Conservation (phyloP, 495 filamentous ascomycete species). For the Bacidia gigantensis region DNA sequence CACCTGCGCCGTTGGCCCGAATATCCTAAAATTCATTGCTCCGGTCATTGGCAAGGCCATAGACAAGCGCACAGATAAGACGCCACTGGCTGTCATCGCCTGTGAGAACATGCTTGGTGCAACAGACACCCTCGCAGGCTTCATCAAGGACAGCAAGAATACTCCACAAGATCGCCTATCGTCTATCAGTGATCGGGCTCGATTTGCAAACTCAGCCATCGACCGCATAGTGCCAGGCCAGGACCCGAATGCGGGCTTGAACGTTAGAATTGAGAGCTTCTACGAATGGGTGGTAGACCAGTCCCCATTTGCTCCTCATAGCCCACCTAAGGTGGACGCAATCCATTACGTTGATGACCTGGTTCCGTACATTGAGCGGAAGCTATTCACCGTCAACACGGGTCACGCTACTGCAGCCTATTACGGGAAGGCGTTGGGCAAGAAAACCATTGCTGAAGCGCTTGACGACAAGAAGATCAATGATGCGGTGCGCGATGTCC, state of each 20-base stretch:
- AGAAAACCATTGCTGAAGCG: constrained; percentile 76
- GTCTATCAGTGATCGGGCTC: constrained; percentile 49
- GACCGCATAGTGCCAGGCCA: constrained; percentile 93
- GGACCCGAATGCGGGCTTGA: constrained; percentile 59
- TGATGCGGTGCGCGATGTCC: constrained; percentile 55
- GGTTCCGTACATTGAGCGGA: constrained; percentile 92
- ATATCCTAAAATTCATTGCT: constrained; percentile 90
- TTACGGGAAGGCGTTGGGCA: constrained; percentile 72
- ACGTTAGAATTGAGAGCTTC: constrained; percentile 94
- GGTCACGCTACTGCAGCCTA: constrained; percentile 95
- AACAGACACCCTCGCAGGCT: constrained; percentile 66
- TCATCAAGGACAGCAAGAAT: constrained; percentile 61
- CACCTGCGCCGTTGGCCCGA: constrained; percentile 92
- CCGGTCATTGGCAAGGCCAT: constrained; percentile 87
- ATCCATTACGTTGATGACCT: constrained; percentile 88
- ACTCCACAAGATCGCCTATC: constrained; percentile 44
- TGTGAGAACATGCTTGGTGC: constrained; percentile 95
- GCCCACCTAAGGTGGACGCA: constrained; percentile 63
- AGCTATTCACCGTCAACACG: constrained; percentile 98
- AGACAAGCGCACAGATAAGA: constrained; percentile 51
- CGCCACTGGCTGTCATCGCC: constrained; percentile 80
- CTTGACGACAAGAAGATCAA: constrained; percentile 56
- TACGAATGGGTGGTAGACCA: constrained; percentile 95
- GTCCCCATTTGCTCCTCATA: constrained; percentile 55
- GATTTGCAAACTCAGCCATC: constrained; percentile 92